phyloP scores from a whole-genome alignment of 768 basidiomycete genomes.

The Cubamyces lactineus region DNA sequence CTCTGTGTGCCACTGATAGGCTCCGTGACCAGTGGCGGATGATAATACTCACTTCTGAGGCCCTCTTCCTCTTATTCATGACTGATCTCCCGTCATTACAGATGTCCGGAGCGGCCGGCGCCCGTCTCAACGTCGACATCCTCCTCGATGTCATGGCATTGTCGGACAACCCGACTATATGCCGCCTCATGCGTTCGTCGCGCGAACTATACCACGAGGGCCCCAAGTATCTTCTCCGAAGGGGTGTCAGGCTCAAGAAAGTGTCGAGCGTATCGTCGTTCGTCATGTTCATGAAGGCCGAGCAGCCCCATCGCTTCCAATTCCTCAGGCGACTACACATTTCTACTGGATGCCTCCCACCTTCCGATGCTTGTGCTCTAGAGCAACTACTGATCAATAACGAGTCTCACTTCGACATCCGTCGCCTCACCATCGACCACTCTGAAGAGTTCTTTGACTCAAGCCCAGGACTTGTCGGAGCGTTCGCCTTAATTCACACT shows the following conservation, averaged over 20 bases:
- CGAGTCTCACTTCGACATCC: not conserved
- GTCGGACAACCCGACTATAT: not conserved
- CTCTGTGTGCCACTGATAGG: too few relatives aligned
- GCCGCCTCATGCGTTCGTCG: not conserved
- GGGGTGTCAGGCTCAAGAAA: not conserved
- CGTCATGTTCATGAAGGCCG: not conserved
- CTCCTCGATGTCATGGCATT: not conserved
- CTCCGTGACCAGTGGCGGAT: too few relatives aligned
- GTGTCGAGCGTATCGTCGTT: not conserved
- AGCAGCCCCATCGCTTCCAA: not conserved
- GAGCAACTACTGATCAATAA: not conserved
- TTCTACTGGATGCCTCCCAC: not conserved
- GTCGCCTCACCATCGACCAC: not conserved
- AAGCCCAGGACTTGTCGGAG: not conserved
- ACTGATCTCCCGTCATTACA: too few relatives aligned
- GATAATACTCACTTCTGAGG: too few relatives aligned
- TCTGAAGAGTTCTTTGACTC: conserved; percentile 8
- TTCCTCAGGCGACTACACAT: not conserved
- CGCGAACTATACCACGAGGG: conserved; percentile 2
- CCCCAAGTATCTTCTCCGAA: not conserved
- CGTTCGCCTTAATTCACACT: not conserved
- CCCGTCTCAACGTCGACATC: not conserved
- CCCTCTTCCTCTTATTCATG: too few relatives aligned
- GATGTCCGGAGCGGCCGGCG: too few relatives aligned
- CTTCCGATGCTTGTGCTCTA: not conserved